Conservation (phyloP, 73 alveolate genomes). For the Tetrahymena elliotti region DNA sequence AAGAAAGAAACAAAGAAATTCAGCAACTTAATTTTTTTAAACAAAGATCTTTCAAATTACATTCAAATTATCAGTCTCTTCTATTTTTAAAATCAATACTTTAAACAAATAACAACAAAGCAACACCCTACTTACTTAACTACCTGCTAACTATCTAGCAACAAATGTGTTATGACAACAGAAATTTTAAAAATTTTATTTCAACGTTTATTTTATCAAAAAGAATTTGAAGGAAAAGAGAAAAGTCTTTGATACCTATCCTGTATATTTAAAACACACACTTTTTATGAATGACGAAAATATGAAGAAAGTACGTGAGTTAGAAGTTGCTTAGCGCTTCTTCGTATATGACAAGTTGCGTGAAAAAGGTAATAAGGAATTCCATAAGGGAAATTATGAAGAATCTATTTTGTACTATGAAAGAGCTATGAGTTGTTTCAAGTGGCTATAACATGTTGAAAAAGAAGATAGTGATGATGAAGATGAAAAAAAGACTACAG, state of each 20-base stretch:
- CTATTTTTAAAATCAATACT: too few species aligned
- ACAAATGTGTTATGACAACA: too few species aligned
- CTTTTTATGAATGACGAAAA: conserved; percentile 39
- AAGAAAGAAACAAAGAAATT: too few species aligned
- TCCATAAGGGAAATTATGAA: conserved; percentile 16
- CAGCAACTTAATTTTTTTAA: background rate
- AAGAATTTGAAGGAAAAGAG: conserved; percentile 31
- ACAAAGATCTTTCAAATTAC: background rate
- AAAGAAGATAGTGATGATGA: background rate
- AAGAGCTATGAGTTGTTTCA: conserved; percentile 42
- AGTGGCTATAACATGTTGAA: conserved; percentile 24
- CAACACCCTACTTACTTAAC: background rate
- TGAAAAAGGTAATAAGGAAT: conserved; percentile 37
- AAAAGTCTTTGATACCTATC: conserved; percentile 34
- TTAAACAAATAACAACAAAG: too few species aligned
- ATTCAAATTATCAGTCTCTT: too few species aligned
- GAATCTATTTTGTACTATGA: conserved; percentile 38
- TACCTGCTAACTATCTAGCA: background rate
- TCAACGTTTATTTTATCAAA: background rate
- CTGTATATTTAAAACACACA: conserved; percentile 30
- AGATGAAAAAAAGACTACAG: background rate
- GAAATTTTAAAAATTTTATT: background rate
- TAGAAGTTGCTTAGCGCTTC: conserved; percentile 37
- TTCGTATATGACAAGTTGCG: conserved; percentile 40
- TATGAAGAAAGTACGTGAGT: conserved; percentile 21